These are phyloP conservation scores for Coemansia erecta DNA, from an alignment of 192 early-diverging fungal species.

Conservation along the genomic window DNA sequence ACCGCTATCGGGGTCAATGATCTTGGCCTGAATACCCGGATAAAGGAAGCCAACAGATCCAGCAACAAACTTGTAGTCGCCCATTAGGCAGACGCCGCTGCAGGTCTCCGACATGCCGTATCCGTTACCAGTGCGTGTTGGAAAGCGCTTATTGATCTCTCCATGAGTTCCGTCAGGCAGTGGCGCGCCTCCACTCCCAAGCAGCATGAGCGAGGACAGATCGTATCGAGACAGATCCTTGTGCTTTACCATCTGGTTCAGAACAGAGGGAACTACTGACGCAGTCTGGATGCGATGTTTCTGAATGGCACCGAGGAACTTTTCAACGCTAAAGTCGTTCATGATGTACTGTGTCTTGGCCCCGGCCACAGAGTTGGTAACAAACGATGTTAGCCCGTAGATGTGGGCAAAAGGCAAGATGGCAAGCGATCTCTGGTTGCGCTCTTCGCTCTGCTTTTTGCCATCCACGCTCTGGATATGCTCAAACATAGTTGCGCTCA, in stretches of 20 bases:
- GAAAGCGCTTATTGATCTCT: slow-evolving; percentile 38
- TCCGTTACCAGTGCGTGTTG: slow-evolving; percentile 41
- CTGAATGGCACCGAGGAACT: slow-evolving; percentile 60
- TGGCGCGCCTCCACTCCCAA: slow-evolving; percentile 73
- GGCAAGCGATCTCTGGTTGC: slow-evolving; percentile 19
- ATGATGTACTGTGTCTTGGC: slow-evolving; percentile 62
- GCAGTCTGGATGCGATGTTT: slow-evolving; percentile 62
- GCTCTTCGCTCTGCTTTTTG: slow-evolving; percentile 6
- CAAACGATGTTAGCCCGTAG: slow-evolving; percentile 54
- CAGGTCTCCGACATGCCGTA: slow-evolving; percentile 64
- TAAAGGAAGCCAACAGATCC: slow-evolving; percentile 66
- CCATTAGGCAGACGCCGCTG: slow-evolving; percentile 26
- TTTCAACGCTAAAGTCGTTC: slow-evolving; percentile 64
- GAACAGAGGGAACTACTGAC: slow-evolving; percentile 58
- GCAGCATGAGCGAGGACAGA: slow-evolving; percentile 58
- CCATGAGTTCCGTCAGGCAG: slow-evolving; percentile 57
- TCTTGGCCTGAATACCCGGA: slow-evolving; percentile 63
- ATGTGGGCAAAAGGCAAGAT: slow-evolving; percentile 67
- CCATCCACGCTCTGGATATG: slow-evolving; percentile 10
- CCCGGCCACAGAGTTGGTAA: slow-evolving; percentile 22
- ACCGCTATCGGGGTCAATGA: slow-evolving; percentile 72
- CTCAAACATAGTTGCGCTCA: slow-evolving; percentile 49
- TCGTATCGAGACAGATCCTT: slow-evolving; percentile 66
- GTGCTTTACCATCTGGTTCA: slow-evolving; percentile 63
- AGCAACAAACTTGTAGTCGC: slow-evolving; percentile 7